phyloP scores from a whole-genome alignment of 2,329 filamentous ascomycete genomes.

The Cladophialophora chaetospira region DNA sequence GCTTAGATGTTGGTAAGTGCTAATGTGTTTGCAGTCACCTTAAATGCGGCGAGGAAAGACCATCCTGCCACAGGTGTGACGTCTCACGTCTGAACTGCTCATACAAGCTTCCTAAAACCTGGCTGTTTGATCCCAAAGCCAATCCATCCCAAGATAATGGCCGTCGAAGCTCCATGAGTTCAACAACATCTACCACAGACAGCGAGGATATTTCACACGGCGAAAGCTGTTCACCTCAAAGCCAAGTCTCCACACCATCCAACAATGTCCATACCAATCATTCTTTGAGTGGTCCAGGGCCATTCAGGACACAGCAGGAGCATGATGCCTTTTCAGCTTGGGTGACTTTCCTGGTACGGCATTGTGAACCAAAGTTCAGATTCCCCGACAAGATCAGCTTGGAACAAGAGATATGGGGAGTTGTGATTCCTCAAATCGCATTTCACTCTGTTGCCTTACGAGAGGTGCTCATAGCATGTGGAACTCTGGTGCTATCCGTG shows the following conservation, averaged over 20 bases:
- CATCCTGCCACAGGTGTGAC: not conserved
- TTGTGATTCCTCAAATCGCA: not conserved
- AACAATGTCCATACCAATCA: not conserved
- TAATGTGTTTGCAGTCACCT: not conserved
- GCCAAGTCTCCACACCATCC: not conserved
- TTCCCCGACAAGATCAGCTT: not conserved
- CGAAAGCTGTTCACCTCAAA: too few relatives aligned
- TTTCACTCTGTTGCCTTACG: not conserved
- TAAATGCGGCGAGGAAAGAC: not conserved
- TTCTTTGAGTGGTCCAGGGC: not conserved
- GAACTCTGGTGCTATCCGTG: not conserved
- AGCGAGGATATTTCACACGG: too few relatives aligned
- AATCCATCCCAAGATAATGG: not conserved
- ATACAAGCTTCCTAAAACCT: not conserved
- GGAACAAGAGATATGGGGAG: not conserved
- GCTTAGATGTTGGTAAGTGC: too few relatives aligned
- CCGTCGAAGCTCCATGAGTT: not conserved
- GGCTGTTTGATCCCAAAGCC: not conserved
- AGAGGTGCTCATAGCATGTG: not conserved
- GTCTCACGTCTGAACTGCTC: not conserved
- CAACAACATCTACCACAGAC: not conserved
- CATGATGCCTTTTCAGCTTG: not conserved
- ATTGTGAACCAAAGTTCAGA: not conserved
- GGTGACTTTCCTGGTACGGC: not conserved
- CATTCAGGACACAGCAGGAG: not conserved